Conservation (phyloP, 345 rosid species). For the Acer yangbiense region DNA sequence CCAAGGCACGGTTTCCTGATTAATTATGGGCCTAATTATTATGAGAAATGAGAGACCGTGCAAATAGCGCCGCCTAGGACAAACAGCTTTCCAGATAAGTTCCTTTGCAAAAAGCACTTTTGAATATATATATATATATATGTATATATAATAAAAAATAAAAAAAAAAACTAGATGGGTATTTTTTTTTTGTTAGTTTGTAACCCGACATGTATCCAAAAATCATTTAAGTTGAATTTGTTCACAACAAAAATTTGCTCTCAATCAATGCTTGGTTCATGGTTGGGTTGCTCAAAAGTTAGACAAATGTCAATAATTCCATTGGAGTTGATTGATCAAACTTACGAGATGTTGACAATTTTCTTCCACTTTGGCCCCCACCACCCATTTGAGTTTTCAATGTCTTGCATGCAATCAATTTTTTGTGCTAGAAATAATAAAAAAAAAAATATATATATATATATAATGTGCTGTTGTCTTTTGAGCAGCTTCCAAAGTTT, state of each 20-base stretch:
- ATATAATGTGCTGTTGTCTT: background rate
- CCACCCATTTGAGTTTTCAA: background rate
- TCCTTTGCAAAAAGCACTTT: background rate
- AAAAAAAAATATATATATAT: background rate
- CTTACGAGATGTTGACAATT: constrained; percentile 31
- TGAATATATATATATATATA: background rate
- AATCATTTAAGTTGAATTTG: constrained; percentile 9
- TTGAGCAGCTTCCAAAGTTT: constrained; percentile 18
- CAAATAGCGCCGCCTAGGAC: background rate
- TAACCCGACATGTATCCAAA: constrained; percentile 21
- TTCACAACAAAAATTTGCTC: background rate
- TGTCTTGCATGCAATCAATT: background rate
- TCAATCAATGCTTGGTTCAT: constrained; percentile 6
- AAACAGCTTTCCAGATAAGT: constrained; percentile 9
- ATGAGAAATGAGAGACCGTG: constrained; percentile 25
- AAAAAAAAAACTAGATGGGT: background rate
- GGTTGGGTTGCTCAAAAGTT: constrained; percentile 30
- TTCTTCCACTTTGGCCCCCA: constrained; percentile 24
- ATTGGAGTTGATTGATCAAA: constrained; percentile 32
- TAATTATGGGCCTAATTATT: constrained; percentile 37
- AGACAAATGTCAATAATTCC: constrained; percentile 32
- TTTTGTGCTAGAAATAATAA: background rate
- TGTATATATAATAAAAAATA: no score
- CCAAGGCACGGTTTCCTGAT: constrained; percentile 20
- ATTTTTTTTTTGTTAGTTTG: background rate